Evolutionary conservation across 1,284 basidiomycete genomes (phyloP).

Genomic region (Earliella scabrosa): DNA sequence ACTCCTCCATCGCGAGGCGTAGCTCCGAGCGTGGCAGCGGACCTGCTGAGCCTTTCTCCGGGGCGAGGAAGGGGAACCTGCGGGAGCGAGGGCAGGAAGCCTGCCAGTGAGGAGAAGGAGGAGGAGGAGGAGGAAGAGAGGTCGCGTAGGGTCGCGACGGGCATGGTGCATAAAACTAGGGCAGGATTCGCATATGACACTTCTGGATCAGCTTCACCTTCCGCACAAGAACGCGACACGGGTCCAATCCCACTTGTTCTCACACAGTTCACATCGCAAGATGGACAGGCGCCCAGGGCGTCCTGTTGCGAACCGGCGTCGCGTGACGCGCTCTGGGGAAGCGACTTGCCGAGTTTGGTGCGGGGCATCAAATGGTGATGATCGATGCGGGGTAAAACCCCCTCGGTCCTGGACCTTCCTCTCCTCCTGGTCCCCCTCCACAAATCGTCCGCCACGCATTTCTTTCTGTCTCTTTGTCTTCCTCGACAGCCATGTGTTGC

Average conservation of each 20-base stretch:
- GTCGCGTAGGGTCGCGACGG: not conserved
- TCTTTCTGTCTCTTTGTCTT: too few relatives aligned
- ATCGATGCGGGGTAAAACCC: conserved; percentile 17
- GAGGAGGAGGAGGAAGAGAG: conserved; percentile 1
- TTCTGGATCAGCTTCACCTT: conserved; percentile 13
- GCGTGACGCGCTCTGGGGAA: conserved; percentile 16
- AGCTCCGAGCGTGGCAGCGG: not conserved
- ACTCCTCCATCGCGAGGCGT: conserved; percentile 15
- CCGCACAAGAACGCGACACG: conserved; percentile 5
- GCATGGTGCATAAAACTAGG: not conserved
- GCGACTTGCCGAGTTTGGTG: not conserved
- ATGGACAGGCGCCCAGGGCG: too few relatives aligned
- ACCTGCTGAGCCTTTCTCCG: not conserved
- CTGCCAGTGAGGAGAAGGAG: not conserved
- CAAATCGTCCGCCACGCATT: too few relatives aligned
- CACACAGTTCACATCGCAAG: too few relatives aligned
- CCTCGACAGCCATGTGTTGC: too few relatives aligned
- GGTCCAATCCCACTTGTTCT: too few relatives aligned
- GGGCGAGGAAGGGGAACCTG: not conserved
- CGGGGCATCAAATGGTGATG: conserved; percentile 11
- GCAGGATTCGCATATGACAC: conserved; percentile 18
- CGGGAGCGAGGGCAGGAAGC: not conserved
- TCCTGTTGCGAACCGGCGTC: not conserved
- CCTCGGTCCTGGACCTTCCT: too few relatives aligned
- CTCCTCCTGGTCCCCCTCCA: too few relatives aligned